Percentiles rank a stretch among this genome's conserved stretches.
Evolutionary conservation across 75 land plant species (phyloP).

Genomic region (Picea glauca): DNA sequence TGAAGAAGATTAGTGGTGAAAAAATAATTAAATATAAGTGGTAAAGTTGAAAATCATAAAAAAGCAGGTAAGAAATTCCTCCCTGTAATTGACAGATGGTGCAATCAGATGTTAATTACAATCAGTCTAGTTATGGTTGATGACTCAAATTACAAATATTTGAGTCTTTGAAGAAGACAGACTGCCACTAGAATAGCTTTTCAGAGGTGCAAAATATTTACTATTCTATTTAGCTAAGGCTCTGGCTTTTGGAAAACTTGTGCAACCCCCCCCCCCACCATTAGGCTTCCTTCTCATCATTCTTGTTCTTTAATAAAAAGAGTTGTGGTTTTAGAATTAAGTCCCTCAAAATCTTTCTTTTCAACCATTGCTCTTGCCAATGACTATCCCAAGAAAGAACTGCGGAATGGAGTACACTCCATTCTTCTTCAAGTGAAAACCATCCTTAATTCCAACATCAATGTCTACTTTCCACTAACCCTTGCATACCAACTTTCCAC

Average conservation of each 20-base stretch:
- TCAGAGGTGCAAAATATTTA: neutral
- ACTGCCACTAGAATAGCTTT: neutral
- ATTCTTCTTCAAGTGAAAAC: neutral
- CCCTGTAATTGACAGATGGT: no score
- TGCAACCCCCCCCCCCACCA: neutral
- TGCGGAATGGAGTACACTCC: neutral
- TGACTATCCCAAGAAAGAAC: neutral
- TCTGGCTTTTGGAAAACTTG: neutral
- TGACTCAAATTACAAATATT: no score
- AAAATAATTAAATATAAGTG: no score
- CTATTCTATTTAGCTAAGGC: no score
- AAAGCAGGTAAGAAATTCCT: no score
- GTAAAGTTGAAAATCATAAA: no score
- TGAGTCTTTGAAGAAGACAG: neutral
- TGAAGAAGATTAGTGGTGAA: no score
- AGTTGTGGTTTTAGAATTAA: neutral
- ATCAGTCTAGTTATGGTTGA: no score
- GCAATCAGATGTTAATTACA: no score
- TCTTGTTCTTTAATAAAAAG: no score
- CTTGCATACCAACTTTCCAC: neutral
- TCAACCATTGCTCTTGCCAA: neutral
- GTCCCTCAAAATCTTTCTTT: no score
- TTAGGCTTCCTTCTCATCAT: neutral
- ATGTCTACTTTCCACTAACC: neutral
- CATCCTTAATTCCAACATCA: neutral